phyloP scores from a whole-genome alignment of 1,139 yeast genomes.

The Pichia sp. region DNA sequence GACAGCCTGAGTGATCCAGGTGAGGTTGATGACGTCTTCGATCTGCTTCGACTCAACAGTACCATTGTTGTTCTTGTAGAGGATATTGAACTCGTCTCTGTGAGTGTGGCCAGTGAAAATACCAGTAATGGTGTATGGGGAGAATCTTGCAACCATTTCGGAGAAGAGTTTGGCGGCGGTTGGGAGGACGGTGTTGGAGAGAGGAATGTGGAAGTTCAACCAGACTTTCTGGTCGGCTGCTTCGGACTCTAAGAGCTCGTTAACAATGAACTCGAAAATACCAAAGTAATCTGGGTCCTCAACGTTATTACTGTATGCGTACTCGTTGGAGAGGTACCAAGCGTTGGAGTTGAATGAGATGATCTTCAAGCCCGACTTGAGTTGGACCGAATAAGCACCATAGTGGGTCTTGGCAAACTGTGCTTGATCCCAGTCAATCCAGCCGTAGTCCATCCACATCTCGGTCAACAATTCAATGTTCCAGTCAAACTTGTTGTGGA shows the following conservation, averaged over 20 bases:
- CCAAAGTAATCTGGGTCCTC: slow-evolving; percentile 59
- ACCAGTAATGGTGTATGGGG: slow-evolving; percentile 65
- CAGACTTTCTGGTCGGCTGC: slow-evolving; percentile 57
- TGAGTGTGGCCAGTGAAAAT: slow-evolving; percentile 73
- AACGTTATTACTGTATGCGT: slow-evolving; percentile 53
- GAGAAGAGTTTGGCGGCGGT: slow-evolving; percentile 53
- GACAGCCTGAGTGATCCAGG: slow-evolving; percentile 65
- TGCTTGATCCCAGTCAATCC: slow-evolving; percentile 38
- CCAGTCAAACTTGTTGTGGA: slow-evolving; percentile 50
- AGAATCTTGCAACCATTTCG: slow-evolving; percentile 59
- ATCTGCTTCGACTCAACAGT: slow-evolving; percentile 33
- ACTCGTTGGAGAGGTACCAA: slow-evolving; percentile 61
- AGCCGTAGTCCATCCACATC: slow-evolving; percentile 48
- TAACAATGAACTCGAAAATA: slow-evolving; percentile 55
- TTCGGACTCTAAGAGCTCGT: slow-evolving; percentile 60
- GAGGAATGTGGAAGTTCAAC: slow-evolving; percentile 68
- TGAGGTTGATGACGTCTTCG: slow-evolving; percentile 47
- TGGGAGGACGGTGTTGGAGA: slow-evolving; percentile 59
- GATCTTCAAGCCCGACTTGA: slow-evolving; percentile 54
- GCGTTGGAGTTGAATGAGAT: slow-evolving; percentile 64
- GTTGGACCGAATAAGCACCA: slow-evolving; percentile 57
- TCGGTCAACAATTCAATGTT: slow-evolving; percentile 58
- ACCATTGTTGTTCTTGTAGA: slow-evolving; percentile 34
- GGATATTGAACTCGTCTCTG: slow-evolving; percentile 58
- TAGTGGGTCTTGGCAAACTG: slow-evolving; percentile 45